These are phyloP conservation scores for Dendrocalamus latiflorus DNA, from an alignment of 202 grass and related monocot species.

Conservation along the genomic window DNA sequence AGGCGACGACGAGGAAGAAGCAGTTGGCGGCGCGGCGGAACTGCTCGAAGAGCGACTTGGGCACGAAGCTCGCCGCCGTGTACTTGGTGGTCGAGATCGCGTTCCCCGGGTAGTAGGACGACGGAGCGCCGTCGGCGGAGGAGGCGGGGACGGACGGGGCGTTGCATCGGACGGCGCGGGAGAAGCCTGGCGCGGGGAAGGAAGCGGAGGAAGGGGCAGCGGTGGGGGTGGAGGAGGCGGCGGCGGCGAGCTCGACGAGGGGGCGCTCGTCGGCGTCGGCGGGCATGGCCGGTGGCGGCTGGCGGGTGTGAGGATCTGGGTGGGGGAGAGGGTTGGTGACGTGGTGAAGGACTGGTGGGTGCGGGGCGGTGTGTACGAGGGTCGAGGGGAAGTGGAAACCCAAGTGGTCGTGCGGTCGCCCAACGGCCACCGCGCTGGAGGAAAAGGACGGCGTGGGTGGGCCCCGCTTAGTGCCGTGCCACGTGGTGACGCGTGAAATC, in stretches of 20 bases:
- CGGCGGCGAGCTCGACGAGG: slow-evolving; percentile 37
- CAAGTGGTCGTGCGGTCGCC: too few relatives aligned
- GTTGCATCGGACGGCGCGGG: slow-evolving; percentile 61
- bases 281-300: slow-evolving; percentile 13
- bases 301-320: slow-evolving; percentile 34
- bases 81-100: slow-evolving; percentile 70
- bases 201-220: too few relatives aligned
- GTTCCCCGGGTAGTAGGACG: slow-evolving; percentile 48
- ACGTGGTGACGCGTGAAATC: too few relatives aligned
- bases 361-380: background rate
- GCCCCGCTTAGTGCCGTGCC: too few relatives aligned
- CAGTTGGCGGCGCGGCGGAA: slow-evolving; percentile 75
- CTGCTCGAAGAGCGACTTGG: slow-evolving; percentile 80
- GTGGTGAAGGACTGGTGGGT: background rate
- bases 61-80: slow-evolving; percentile 56
- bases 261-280: slow-evolving; percentile 28
- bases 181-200: slow-evolving; percentile 26
- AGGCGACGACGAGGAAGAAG: slow-evolving; percentile 69
- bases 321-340: background rate
- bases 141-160: background rate
- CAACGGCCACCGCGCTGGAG: too few relatives aligned
- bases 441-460: too few relatives aligned
- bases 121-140: background rate
- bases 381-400: background rate
- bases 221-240: background rate